A percentile compares a stretch with the other conserved stretches of the same genome.
Conservation (phyloP, 1,284 basidiomycete genomes). For the Boletus sp. region DNA sequence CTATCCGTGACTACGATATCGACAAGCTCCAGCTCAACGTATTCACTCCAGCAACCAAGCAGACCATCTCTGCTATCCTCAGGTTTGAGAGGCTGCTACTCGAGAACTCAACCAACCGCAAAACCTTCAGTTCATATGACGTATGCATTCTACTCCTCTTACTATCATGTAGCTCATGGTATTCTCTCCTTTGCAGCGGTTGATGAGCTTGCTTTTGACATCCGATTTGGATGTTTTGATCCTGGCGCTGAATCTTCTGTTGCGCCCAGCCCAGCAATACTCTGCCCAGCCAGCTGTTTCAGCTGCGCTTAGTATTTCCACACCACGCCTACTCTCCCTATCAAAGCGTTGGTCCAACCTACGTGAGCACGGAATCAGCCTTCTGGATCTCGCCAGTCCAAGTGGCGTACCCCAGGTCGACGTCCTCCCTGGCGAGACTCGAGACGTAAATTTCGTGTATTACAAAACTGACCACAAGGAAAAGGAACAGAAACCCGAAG, state of each 20-base stretch:
- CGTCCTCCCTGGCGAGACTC: slow-evolving; percentile 61
- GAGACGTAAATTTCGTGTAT: slow-evolving; percentile 75
- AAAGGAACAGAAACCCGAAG: slow-evolving; percentile 45
- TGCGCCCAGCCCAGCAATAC: slow-evolving; percentile 95
- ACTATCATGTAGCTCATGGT: slow-evolving; percentile 14
- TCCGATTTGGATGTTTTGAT: slow-evolving; percentile 90
- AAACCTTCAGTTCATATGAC: slow-evolving; percentile 96
- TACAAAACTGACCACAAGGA: slow-evolving; percentile 58
- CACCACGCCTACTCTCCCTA: slow-evolving; percentile 68
- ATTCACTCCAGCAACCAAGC: slow-evolving; percentile 79
- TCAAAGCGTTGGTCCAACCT: slow-evolving; percentile 74
- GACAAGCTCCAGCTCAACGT: slow-evolving; percentile 80
- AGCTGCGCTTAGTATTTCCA: slow-evolving; percentile 74
- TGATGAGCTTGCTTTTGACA: slow-evolving; percentile 86
- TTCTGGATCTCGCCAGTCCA: slow-evolving; percentile 63
- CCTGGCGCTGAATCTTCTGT: slow-evolving; percentile 79
- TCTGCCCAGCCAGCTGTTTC: slow-evolving; percentile 78
- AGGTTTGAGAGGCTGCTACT: slow-evolving; percentile 87
- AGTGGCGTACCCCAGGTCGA: slow-evolving; percentile 55
- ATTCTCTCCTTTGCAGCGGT: slow-evolving; percentile 53
- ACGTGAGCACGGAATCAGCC: slow-evolving; percentile 69
- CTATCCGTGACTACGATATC: slow-evolving; percentile 81
- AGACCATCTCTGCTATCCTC: slow-evolving; percentile 78
- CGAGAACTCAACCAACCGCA: slow-evolving; percentile 98
- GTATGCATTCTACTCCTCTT: slow-evolving; percentile 50